Evolutionary conservation across 2,329 filamentous ascomycete genomes (phyloP), one percentile per base, ranked within the genome.

Genomic region (Phaeosphaeriaceae sp.): DNA sequence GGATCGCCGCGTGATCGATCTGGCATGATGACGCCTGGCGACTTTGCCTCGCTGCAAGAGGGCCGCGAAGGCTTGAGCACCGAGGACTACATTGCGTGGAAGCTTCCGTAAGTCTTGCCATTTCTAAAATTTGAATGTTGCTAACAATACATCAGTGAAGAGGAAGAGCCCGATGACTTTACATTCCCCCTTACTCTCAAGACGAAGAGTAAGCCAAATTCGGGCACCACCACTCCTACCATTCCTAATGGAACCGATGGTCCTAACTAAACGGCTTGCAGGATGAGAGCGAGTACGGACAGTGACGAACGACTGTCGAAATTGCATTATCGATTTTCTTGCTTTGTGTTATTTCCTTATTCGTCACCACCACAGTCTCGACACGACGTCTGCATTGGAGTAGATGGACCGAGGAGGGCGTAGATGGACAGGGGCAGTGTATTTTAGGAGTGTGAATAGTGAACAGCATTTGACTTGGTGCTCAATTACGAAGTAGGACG

Each of bases 11-110:
- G 93, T 61, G 93, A 97, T 75, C 87, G 93, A 33, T 90, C 90
- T 45, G 95, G 95, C 53, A 97, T 97, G 93, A 98, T 99, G 95
- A 99, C 95, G 0, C 95, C 95, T 7, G 95, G 95, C 48, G 95
- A 99, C 78, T 98, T 98, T 84, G 95, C 93, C 25, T 97, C 92
- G 68, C 83, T 99, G 55, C 95, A 98, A 79, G 95, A 99, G 79
- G 92, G 93, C 46, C 90, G 90, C 45, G 95, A 99, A 78, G 93
- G 94, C 1, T 81, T 99, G 68, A 95, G 86, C 81, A 98, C 95
- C 0, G 95, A 99, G 80, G 95, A 99, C 75, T 98, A 99, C 78
- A 92, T 98, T 72, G 91, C 94, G 31, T 99, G 95, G 95, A 97
- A 96, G 81, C 83, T 98, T 58, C 95, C 94, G 91, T 98, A 86